Base-by-base conservation (phyloP, 805 yeast genomes). In the Saturnispora hagleri region DNA sequence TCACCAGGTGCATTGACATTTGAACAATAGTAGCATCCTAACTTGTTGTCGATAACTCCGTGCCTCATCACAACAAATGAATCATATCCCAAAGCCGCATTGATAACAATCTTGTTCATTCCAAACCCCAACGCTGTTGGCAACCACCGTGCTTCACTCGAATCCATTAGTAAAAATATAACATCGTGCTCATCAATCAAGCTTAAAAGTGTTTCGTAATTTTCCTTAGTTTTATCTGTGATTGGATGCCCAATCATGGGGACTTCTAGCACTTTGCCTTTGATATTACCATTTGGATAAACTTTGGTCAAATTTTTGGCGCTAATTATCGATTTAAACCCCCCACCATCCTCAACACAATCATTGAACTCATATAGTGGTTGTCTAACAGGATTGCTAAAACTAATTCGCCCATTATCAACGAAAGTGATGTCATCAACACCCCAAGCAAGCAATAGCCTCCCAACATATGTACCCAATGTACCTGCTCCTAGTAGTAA, bases 221-320 rank as follows among this genome's bases (percentile, higher is more conserved):
- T 84, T 6, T 59, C 51, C 35, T 63, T 62, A 0, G 57, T 62
- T 57, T 81, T 87, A 57, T 80, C 75, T 0, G 80, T 75, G 0
- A 87, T 69, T 0, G 93, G 84, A 64, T 93, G 99, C 0, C 98
- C 99, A 22, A 89, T 86, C 99, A 93, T 93, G 1, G 99, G 98
- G 3, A 93, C 86, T 54, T 84, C 91, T 31, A 93, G 58, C 31
- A 71, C 69, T 46, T 72, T 64, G 0, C 97, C 98, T 6, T 60
- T 53, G 0, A 89, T 69, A 26, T 76, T 70, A 7, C 87, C 88
- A 0, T 86, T 76, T 0, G 99, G 99, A 56, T 85, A 90, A 1
- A 93, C 81, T 58, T 74, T 78, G 57, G 75, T 77, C 57, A 93
- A 65, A 0, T 89, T 77, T 17, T 70, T 73, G 0, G 96, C 93